Conservation (phyloP, 2,329 filamentous ascomycete species). For the Epichloe coenophiala region DNA sequence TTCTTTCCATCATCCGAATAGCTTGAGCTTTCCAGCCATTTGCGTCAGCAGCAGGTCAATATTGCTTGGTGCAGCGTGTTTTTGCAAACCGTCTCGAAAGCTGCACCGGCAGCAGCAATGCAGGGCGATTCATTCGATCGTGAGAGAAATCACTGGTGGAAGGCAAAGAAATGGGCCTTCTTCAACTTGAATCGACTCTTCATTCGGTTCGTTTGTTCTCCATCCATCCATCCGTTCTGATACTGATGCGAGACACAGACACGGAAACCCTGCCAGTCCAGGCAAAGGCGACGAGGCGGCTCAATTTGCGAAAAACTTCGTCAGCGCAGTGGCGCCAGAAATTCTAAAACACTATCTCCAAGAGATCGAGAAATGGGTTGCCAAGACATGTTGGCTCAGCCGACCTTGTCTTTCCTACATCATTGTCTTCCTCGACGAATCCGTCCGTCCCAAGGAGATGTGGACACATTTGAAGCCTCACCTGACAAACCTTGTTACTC, state of each 20-base stretch:
- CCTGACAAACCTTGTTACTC: slow-evolving; percentile 81
- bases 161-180: slow-evolving; percentile 99
- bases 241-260: slow-evolving; percentile 36
- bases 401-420: slow-evolving; percentile 88
- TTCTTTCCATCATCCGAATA: slow-evolving; percentile 21
- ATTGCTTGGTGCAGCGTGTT: slow-evolving; percentile 96
- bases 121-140: slow-evolving; percentile 74
- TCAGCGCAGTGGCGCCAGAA: slow-evolving; percentile 81
- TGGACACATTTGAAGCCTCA: slow-evolving; percentile 91
- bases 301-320: slow-evolving; percentile 81
- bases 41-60: slow-evolving; percentile 70
- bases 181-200: slow-evolving; percentile 94
- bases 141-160: slow-evolving; percentile 97
- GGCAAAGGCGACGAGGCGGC: slow-evolving; percentile 64
- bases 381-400: slow-evolving; percentile 88
- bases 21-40: slow-evolving; percentile 71
- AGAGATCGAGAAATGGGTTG: slow-evolving; percentile 96
- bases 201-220: slow-evolving; percentile 49
- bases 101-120: slow-evolving; percentile 67
- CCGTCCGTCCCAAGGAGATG: slow-evolving; percentile 92
- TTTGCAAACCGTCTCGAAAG: slow-evolving; percentile 76
- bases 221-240: neutral
- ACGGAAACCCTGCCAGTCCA: slow-evolving; percentile 72
- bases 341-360: slow-evolving; percentile 89
- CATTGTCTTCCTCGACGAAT: slow-evolving; percentile 90